Base-by-base conservation (phyloP, 1,139 yeast species). In the Zygoascus meyerae region DNA sequence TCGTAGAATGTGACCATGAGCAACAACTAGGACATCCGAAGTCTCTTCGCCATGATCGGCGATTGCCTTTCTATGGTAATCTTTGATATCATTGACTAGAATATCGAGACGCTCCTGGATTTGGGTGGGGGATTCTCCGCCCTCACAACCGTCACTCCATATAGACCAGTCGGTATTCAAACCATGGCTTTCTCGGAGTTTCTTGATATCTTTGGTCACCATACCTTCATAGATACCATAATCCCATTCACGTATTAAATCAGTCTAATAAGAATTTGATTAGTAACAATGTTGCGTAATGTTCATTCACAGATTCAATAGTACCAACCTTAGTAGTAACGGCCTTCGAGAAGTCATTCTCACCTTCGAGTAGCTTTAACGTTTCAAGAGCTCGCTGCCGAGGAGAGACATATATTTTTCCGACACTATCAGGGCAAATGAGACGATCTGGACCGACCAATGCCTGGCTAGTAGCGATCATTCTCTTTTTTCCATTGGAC, bases 141-240 rank as follows among this genome's bases (percentile, higher is more conserved):
- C 82, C 61, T 86, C 96, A 65, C 97, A 90, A 2, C 97, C 97
- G 59, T 87, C 90, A 53, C 79, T 68, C 95, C 97, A 89, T 61
- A 92, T 89, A 47, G 73, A 70, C 97, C 97, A 90, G 28, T 59
- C 51, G 11, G 57, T 58, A 30, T 52, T 49, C 42, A 85, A 69
- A 0, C 95, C 95, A 51, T 83, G 73, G 15, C 68, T 62, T 40
- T 69, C 68, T 58, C 97, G 77, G 54, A 78, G 64, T 9, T 70
- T 74, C 37, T 74, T 69, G 62, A 90, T 89, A 56, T 89, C 79
- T 11, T 69, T 66, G 1, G 95, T 84, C 48, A 73, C 65, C 57
- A 82, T 66, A 4, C 97, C 97, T 69, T 90, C 97, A 64, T 90
- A 90, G 59, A 86, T 94, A 56, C 97, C 97, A 61, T 90, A 90